Base-by-base conservation (phyloP, 2,329 filamentous ascomycete species). In the Phialophora chinensis region DNA sequence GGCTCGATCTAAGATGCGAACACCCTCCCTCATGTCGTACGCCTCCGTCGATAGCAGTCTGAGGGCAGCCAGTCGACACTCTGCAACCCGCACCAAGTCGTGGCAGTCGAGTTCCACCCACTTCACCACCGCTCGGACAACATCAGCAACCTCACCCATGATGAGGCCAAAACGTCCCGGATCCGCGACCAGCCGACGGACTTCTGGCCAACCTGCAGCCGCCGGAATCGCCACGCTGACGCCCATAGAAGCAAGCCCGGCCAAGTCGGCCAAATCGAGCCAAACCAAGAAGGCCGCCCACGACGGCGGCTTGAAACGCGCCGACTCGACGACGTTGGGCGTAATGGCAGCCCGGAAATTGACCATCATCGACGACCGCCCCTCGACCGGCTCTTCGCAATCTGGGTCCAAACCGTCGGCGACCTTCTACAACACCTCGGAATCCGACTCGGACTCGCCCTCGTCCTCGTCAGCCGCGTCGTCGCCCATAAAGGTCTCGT, bases 291-390 rank as follows among this genome's bases (percentile, higher is more conserved):
- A 66, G 42, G 25, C 27, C n/a, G 25, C 27, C n/a, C 49, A 60
- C 5, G 59, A 65, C 47, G 44, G 65, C 4, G 38, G 68, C 17
- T 57, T 73, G 14, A 68, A 71, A 56, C 67, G 71, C 59, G 71
- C 72, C 49, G 72, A 73, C 52, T 72, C 72, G 20, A 66, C 69
- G 3, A 73, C 71, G 6, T 58, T 73, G 12, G 71, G 70, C 10
- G 66, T 62, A 10, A 65, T 71, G 58, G 63, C 63, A 6, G 63
- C 63, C 6, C 54, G 57, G 35, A 67, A 63, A 25, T 49, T 70
- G 47, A 64, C 56, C 25, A 64, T 70, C 25, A 29, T 66, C 29
- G 62, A 66, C 44, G 52, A 64, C 44, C 61, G 61, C 25, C 27
- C 12, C 17, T 69, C 62, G 20, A 59, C 7, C 27, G 23, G 25